phyloP scores from a whole-genome alignment of 2,329 filamentous ascomycete genomes.

The Mariannaea elegans region DNA sequence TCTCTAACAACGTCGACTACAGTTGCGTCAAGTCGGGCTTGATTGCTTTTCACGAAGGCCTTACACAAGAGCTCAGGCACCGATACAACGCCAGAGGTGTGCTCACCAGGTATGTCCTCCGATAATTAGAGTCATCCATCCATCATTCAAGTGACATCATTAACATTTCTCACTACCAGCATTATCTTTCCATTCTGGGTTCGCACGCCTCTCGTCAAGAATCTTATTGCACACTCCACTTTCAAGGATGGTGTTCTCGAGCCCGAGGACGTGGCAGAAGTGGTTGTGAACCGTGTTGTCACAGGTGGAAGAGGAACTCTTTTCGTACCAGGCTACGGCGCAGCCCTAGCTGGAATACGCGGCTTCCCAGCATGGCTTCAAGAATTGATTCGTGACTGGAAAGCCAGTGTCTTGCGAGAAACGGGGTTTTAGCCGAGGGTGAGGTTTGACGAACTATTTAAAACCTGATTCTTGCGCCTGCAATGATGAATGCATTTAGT shows the following conservation, averaged over 20 bases:
- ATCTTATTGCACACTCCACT: constrained; percentile 27
- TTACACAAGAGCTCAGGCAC: constrained; percentile 61
- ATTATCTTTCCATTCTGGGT: constrained; percentile 60
- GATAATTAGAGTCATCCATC: too few relatives aligned
- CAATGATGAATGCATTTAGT: too few relatives aligned
- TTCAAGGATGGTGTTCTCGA: constrained; percentile 26
- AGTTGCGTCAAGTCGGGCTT: constrained; percentile 68
- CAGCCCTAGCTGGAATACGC: constrained; percentile 9
- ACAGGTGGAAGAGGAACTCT: constrained; percentile 52
- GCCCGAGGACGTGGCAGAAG: constrained; percentile 47
- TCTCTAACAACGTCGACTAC: constrained; percentile 71
- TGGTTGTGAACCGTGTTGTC: constrained; percentile 53
- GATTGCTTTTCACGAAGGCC: constrained; percentile 70
- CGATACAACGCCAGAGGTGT: constrained; percentile 59
- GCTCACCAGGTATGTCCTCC: background rate
- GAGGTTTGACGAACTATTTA: too few relatives aligned
- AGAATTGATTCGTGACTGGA: constrained; percentile 23
- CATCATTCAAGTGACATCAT: background rate
- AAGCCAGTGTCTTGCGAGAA: constrained; percentile 1
- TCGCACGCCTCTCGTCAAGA: constrained; percentile 28
- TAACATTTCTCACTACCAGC: background rate
- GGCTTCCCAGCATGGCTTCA: constrained; percentile 30
- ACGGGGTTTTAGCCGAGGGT: constrained; percentile 12
- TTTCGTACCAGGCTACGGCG: constrained; percentile 46
- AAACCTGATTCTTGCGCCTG: too few relatives aligned